Conservation (phyloP, 1,284 basidiomycete genomes). For the Marasmius sp. region DNA sequence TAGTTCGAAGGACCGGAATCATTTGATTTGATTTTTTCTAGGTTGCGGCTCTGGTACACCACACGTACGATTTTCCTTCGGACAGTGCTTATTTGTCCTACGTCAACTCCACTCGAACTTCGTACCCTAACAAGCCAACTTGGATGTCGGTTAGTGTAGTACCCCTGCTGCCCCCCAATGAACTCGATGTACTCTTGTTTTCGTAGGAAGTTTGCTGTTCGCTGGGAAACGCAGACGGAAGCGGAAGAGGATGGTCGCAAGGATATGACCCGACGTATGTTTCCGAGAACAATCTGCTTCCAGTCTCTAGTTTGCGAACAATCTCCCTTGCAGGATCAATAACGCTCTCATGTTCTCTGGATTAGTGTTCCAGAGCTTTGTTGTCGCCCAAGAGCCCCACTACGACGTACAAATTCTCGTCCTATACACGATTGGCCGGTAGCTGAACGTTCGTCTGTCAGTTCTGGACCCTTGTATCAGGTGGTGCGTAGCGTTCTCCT, state of each 20-base stretch:
- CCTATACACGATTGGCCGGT: neutral
- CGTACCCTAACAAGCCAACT: slow-evolving; percentile 28
- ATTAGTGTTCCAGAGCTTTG: slow-evolving; percentile 36
- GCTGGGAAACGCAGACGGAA: slow-evolving; percentile 31
- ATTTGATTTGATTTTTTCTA: slow-evolving; percentile 10
- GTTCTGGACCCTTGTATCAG: slow-evolving; percentile 3
- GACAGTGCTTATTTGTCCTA: slow-evolving; percentile 31
- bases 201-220: slow-evolving; percentile 37
- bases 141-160: slow-evolving; percentile 35
- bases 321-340: slow-evolving; percentile 25
- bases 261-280: slow-evolving; percentile 38
- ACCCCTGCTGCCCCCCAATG: too few species aligned
- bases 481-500: slow-evolving; percentile 15
- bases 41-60: slow-evolving; percentile 35
- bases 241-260: slow-evolving; percentile 28
- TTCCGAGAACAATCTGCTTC: neutral
- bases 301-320: neutral
- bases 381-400: slow-evolving; percentile 33
- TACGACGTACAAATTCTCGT: slow-evolving; percentile 30
- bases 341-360: slow-evolving; percentile 39
- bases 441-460: neutral
- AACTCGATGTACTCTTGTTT: neutral
- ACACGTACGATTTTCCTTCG: slow-evolving; percentile 38
- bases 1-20: neutral
- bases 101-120: slow-evolving; percentile 21